phyloP scores from a whole-genome alignment of 2,329 filamentous ascomycete species.

The Saccharata proteae region DNA sequence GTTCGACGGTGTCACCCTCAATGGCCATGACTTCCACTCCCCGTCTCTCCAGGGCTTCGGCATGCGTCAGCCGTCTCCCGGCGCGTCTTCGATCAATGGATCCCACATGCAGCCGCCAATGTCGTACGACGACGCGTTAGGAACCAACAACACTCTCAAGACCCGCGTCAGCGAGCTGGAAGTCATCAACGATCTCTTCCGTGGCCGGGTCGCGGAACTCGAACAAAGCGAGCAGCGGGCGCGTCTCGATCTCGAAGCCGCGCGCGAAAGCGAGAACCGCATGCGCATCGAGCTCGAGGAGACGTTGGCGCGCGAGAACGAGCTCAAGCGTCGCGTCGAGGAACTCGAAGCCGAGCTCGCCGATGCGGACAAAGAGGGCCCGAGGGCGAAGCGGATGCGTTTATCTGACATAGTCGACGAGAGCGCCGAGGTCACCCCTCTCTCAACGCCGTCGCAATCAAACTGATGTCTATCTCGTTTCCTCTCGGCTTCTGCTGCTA shows the following conservation, averaged over 20 bases:
- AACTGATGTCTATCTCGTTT: slow-evolving; percentile 2
- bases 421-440: slow-evolving; percentile 23
- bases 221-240: slow-evolving; percentile 64
- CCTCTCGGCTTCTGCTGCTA: too few species aligned
- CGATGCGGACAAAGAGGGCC: slow-evolving; percentile 25
- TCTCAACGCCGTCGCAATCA: slow-evolving; percentile 12
- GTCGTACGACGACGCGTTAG: slow-evolving; percentile 67
- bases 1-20: slow-evolving; percentile 60
- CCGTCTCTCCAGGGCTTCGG: slow-evolving; percentile 32
- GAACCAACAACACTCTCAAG: slow-evolving; percentile 76
- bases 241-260: slow-evolving; percentile 46
- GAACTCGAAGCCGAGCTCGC: slow-evolving; percentile 35
- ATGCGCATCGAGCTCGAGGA: slow-evolving; percentile 56
- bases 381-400: slow-evolving; percentile 43
- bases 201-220: slow-evolving; percentile 56
- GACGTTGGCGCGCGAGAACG: slow-evolving; percentile 65
- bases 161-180: slow-evolving; percentile 92
- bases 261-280: slow-evolving; percentile 37
- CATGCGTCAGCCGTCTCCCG: slow-evolving; percentile 41
- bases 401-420: slow-evolving; percentile 43
- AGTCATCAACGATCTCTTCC: slow-evolving; percentile 69
- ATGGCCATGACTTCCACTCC: slow-evolving; percentile 55
- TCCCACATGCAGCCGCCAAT: slow-evolving; percentile 60
- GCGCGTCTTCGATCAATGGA: slow-evolving; percentile 44
- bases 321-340: slow-evolving; percentile 69